These are phyloP conservation scores for Stellera chamaejasme DNA, from an alignment of 345 rosid species.

Conservation along the genomic window DNA sequence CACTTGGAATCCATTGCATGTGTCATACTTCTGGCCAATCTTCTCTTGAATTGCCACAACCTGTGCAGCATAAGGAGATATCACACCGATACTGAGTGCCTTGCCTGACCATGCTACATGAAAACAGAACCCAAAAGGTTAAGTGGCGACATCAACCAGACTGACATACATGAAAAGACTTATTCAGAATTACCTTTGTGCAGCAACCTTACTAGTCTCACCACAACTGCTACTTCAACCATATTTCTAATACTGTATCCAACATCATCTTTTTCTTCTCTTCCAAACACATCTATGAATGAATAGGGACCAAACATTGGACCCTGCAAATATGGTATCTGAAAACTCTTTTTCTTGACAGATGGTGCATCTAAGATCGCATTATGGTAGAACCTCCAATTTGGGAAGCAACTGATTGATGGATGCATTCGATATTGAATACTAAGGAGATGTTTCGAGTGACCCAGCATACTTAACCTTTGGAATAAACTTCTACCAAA, in stretches of 20 bases:
- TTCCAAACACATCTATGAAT: constrained; percentile 35
- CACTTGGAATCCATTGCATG: constrained; percentile 16
- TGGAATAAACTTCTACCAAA: constrained; percentile 69
- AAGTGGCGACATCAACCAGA: background rate
- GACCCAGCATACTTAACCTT: constrained; percentile 38
- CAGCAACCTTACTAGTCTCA: constrained; percentile 23
- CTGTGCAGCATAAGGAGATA: constrained; percentile 38
- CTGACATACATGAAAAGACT: background rate
- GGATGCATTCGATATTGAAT: constrained; percentile 86
- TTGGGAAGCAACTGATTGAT: constrained; percentile 54
- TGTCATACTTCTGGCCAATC: constrained; percentile 15
- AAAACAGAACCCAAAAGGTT: background rate
- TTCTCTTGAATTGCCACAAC: constrained; percentile 26
- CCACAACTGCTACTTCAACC: constrained; percentile 39
- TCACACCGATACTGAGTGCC: constrained; percentile 28
- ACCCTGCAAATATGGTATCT: constrained; percentile 22
- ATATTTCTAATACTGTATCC: constrained; percentile 28
- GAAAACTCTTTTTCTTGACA: constrained; percentile 25
- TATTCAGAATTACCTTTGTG: constrained; percentile 24
- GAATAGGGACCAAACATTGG: constrained; percentile 43
- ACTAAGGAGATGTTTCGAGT: constrained; percentile 38
- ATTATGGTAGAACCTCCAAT: constrained; percentile 32
- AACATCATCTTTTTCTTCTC: constrained; percentile 23
- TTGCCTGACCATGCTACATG: constrained; percentile 25
- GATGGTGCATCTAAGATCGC: constrained; percentile 35